Evolutionary conservation across 2,329 filamentous ascomycete genomes (phyloP).

Genomic region (Fusarium chlamydosporum): DNA sequence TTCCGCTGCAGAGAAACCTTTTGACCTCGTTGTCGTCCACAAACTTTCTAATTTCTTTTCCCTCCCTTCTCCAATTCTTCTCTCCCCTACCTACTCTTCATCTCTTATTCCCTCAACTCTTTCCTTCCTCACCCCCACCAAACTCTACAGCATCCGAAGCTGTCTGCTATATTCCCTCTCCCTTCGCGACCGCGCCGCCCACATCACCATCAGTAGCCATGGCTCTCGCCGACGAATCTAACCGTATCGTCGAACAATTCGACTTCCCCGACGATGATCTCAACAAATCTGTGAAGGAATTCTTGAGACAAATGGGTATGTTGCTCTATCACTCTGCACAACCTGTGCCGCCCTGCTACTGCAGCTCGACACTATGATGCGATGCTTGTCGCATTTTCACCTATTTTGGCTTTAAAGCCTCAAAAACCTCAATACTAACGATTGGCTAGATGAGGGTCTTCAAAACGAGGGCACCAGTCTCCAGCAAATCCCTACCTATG

Average conservation of each 20-base stretch:
- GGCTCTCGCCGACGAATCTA: conserved; percentile 78
- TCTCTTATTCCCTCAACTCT: conserved; percentile 34
- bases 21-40: conserved; percentile 51
- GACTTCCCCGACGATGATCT: conserved; percentile 84
- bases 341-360: conserved; percentile 15
- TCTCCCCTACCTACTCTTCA: conserved; percentile 27
- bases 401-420: conserved; percentile 19
- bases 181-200: conserved; percentile 68
- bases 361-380: conserved; percentile 29
- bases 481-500: conserved; percentile 97
- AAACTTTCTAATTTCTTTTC: conserved; percentile 44
- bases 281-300: conserved; percentile 85
- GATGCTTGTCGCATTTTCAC: conserved; percentile 31
- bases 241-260: conserved; percentile 86
- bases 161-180: conserved; percentile 68
- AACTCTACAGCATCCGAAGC: conserved; percentile 57
- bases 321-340: conserved; percentile 30
- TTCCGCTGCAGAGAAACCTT: conserved; percentile 36
- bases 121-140: conserved; percentile 48
- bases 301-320: conserved; percentile 84
- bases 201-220: conserved; percentile 71
- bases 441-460: conserved; percentile 80
- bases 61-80: conserved; percentile 48
- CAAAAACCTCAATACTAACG: conserved; percentile 30
- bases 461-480: conserved; percentile 82